Conservation (phyloP, 1,139 yeast genomes). For the Taphrina flavorubra region DNA sequence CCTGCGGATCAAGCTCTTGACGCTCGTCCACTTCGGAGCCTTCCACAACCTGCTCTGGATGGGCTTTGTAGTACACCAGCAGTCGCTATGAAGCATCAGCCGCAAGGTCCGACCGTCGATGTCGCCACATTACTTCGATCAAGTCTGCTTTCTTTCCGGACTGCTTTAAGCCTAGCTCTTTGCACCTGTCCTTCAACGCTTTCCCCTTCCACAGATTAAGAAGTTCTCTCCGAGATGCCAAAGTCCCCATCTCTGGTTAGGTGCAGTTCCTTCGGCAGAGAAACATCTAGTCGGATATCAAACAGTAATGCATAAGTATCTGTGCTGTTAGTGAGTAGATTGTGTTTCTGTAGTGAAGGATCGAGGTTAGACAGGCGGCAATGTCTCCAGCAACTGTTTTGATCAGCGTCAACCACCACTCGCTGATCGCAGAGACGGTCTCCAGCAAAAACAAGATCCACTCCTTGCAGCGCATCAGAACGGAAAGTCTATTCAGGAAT, state of each 20-base stretch:
- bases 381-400: neutral
- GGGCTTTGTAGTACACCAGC: neutral
- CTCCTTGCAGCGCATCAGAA: no score
- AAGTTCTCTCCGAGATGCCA: neutral
- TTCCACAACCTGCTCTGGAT: neutral
- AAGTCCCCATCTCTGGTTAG: neutral
- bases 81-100: neutral
- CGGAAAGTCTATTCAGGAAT: neutral
- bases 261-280: no score
- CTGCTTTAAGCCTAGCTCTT: neutral
- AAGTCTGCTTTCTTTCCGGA: slow-evolving; percentile 18
- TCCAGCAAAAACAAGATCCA: no score
- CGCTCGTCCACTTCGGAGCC: neutral
- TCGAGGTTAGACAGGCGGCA: no score
- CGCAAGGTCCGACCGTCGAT: neutral
- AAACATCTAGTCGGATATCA: no score
- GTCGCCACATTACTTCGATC: neutral
- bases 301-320: no score
- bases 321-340: no score
- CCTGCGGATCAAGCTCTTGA: neutral
- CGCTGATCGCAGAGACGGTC: neutral
- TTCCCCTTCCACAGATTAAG: neutral
- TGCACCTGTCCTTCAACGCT: slow-evolving; percentile 10
- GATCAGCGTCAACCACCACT: neutral
- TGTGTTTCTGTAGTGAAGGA: no score